Conservation (phyloP, 352 stramenopile genomes). For the Pythium oligandrum region DNA sequence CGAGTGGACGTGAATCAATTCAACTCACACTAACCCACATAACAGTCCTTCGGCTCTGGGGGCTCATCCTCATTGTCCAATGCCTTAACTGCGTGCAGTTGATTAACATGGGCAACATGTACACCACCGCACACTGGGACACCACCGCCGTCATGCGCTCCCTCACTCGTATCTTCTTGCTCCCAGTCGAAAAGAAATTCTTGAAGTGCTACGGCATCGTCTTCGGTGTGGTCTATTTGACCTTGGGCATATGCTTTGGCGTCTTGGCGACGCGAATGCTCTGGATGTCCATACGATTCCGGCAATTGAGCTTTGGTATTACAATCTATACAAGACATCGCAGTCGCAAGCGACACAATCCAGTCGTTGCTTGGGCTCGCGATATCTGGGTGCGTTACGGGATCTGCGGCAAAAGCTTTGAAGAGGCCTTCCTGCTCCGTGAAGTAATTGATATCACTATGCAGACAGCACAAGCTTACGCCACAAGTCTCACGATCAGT, state of each 20-base stretch:
- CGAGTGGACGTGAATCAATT: neutral
- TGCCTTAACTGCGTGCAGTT: constrained; percentile 1
- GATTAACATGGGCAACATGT: constrained; percentile 3
- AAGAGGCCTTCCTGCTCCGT: constrained; percentile 4
- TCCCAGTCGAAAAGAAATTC: constrained; percentile 1
- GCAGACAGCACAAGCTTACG: constrained; percentile 8
- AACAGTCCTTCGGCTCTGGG: constrained; percentile 2
- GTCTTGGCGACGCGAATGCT: neutral
- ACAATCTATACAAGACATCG: neutral
- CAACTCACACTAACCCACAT: constrained; percentile 4
- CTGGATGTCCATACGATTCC: neutral
- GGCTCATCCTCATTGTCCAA: constrained; percentile 4
- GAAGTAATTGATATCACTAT: constrained; percentile 9
- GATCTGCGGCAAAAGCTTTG: constrained; percentile 9
- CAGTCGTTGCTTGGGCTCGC: neutral
- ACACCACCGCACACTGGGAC: neutral
- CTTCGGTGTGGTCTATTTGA: constrained; percentile 1
- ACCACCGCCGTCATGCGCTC: neutral
- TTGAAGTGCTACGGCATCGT: neutral
- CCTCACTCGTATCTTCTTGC: constrained; percentile 1
- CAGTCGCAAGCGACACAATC: neutral
- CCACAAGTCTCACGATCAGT: constrained; percentile 6
- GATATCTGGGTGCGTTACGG: constrained; percentile 4
- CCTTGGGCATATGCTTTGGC: neutral
- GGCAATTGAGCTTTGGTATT: constrained; percentile 1